Conservation (phyloP, 148 eudicot genomes). For the Camellia granthamiana region DNA sequence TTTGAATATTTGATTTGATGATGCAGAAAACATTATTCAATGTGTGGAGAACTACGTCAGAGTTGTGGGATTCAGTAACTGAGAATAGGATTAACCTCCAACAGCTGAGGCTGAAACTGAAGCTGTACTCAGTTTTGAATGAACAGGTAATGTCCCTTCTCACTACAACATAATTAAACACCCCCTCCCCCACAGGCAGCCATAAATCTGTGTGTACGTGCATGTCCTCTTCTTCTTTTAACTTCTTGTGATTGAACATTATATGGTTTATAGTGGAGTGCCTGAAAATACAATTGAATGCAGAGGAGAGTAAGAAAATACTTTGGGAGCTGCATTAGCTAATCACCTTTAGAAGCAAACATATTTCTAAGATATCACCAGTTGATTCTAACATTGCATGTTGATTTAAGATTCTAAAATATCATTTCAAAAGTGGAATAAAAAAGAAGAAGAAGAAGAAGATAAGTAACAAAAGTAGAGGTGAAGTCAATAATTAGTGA, state of each 20-base stretch:
- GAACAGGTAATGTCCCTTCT: constrained; percentile 54
- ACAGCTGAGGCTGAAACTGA: constrained; percentile 53
- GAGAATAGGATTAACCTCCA: constrained; percentile 56
- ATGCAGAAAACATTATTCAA: constrained; percentile 67
- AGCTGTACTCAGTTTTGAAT: constrained; percentile 47
- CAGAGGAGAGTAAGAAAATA: neutral
- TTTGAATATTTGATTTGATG: constrained; percentile 16
- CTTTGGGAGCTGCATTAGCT: neutral
- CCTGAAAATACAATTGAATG: neutral
- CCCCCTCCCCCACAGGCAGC: no score
- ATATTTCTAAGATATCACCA: neutral
- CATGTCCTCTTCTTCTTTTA: neutral
- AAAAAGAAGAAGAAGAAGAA: no score
- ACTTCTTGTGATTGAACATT: neutral
- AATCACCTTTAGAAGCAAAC: neutral
- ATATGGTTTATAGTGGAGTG: neutral
- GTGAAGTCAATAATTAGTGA: neutral
- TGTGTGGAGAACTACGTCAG: constrained; percentile 70
- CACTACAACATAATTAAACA: neutral
- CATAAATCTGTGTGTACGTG: neutral
- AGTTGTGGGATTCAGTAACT: constrained; percentile 56
- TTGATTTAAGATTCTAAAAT: neutral
- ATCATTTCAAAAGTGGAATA: neutral
- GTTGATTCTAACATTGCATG: no score
- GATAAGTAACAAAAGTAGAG: neutral